Evolutionary conservation across 495 filamentous ascomycete genomes (phyloP), one percentile per base, ranked within the genome.

Genomic region (Talaromyces adpressus): DNA sequence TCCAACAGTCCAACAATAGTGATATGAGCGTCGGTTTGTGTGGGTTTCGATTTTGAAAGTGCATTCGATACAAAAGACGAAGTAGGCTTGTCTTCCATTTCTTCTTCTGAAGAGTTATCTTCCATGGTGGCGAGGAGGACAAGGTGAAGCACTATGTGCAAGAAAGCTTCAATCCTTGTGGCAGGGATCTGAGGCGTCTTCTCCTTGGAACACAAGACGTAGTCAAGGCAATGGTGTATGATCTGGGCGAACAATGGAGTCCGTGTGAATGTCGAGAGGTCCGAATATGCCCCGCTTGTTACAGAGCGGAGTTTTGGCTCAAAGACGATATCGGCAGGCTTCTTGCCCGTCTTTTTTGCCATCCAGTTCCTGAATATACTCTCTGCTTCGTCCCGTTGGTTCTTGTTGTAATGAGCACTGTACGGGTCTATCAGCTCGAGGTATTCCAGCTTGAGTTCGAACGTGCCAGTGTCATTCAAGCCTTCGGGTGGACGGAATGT

Each of bases 341-440:
- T 80, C 68, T 91, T 90, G 2, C 94, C 93, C 0, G 89, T 92
- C 77, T 89, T 90, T 76, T 95, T 93, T 8, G 91, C 89, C 77
- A 93, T 85, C 82, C 91, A 89, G 59, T 87, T 88, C 62, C 86
- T 89, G 73, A 92, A 97, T 18, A 90, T 89, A 61, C 81, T 88
- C 76, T 99, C 94, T 0, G 93, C 90, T 71, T 99, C 94, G 68
- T 99, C 94, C 27, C 94, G 89, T 73, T 98, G 95, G 71, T 98
- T 98, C 73, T 96, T 95, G 65, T 85, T 92, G 75, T 94, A 99
- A 67, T 97, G 91, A 14, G 92, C 88, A 67, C 91, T 91, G 70
- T 97, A 99, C 4, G 94, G 94, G 72, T 99, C 94, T 30, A 98
- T 84, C 27, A 95, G 82, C 61, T 90, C 88, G 29, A 96, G 81